Evolutionary conservation across 2,329 filamentous ascomycete species (phyloP).

Genomic region (Ceratocystis destructans): DNA sequence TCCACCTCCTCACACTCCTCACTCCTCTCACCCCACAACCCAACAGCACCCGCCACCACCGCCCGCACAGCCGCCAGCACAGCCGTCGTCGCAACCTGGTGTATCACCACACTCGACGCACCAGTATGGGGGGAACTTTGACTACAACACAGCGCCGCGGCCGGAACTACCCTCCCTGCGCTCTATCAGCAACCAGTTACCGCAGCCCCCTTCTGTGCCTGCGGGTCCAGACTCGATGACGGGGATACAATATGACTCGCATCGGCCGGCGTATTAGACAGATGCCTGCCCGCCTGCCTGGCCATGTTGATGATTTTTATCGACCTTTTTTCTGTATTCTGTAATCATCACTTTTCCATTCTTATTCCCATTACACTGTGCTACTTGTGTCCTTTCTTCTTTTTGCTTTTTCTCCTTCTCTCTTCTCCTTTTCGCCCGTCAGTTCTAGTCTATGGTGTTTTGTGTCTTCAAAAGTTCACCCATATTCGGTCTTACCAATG

Average conservation of each 20-base stretch:
- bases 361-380: conserved; percentile 8
- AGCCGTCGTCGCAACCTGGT: conserved; percentile 15
- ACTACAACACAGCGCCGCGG: conserved; percentile 26
- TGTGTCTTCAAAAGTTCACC: conserved; percentile 6
- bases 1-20: conserved; percentile 24
- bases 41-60: conserved; percentile 13
- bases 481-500: conserved; percentile 4
- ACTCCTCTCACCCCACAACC: conserved; percentile 8
- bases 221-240: conserved; percentile 48
- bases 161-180: conserved; percentile 32
- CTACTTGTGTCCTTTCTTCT: neutral
- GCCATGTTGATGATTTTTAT: neutral
- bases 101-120: conserved; percentile 24
- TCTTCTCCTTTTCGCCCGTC: conserved; percentile 11
- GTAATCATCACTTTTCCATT: neutral
- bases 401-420: neutral
- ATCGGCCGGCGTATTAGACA: conserved; percentile 12
- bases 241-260: conserved; percentile 46
- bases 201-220: conserved; percentile 28
- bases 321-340: neutral
- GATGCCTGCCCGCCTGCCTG: neutral
- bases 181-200: conserved; percentile 34
- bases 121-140: conserved; percentile 21
- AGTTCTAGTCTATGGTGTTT: conserved; percentile 5
- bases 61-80: too few species aligned